phyloP scores from a whole-genome alignment of 2,329 filamentous ascomycete genomes.

The Zymoseptoria pseudotritici region DNA sequence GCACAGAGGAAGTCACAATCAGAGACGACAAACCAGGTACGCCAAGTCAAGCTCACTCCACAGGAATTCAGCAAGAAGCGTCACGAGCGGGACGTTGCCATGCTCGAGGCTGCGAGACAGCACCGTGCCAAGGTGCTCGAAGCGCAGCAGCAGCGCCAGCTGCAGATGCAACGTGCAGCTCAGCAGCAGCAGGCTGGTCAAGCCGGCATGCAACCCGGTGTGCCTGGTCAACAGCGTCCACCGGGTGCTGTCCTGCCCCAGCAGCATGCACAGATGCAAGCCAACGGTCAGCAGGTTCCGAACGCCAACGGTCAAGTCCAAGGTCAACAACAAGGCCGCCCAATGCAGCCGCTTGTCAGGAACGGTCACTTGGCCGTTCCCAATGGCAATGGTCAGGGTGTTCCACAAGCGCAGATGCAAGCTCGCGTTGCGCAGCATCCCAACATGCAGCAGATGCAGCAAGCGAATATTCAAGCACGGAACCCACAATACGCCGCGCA shows the following conservation, averaged over 20 bases:
- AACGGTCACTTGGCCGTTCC: conserved; percentile 45
- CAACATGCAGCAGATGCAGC: conserved; percentile 22
- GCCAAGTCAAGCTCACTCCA: conserved; percentile 60
- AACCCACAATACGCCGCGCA: conserved; percentile 24
- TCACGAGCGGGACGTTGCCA: conserved; percentile 69
- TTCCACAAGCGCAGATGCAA: conserved; percentile 55
- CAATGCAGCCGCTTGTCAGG: conserved; percentile 26
- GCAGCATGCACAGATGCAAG: conserved; percentile 23
- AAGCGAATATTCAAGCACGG: conserved; percentile 20
- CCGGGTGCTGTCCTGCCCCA: conserved; percentile 12
- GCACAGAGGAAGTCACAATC: conserved; percentile 64
- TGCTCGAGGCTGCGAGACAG: conserved; percentile 37
- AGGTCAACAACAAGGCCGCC: conserved; percentile 31
- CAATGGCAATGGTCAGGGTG: conserved; percentile 47
- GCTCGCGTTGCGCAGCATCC: conserved; percentile 13
- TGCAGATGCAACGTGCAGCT: conserved; percentile 29
- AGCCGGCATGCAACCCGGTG: conserved; percentile 28
- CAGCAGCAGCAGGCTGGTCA: conserved; percentile 22
- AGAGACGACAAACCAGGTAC: conserved; percentile 18
- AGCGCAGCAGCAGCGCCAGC: conserved; percentile 29
- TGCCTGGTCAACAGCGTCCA: conserved; percentile 20
- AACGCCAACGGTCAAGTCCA: conserved; percentile 34
- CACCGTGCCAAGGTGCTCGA: conserved; percentile 32
- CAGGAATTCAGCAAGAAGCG: conserved; percentile 86
- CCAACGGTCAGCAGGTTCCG: conserved; percentile 25